Conservation (phyloP, 139 green algal genomes). For the Dunaliella primolecta region DNA sequence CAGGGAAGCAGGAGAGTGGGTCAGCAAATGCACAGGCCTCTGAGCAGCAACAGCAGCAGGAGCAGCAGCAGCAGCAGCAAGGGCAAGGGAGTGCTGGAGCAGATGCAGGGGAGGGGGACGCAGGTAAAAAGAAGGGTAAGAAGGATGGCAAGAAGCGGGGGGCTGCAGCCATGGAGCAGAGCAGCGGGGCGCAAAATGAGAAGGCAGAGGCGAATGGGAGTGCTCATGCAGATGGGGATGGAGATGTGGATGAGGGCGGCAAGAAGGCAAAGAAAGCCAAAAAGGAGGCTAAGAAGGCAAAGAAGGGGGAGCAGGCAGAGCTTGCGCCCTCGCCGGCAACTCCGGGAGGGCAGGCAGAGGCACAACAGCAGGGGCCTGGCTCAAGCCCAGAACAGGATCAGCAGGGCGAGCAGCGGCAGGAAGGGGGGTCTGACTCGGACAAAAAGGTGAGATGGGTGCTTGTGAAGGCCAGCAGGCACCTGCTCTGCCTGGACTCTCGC, state of each 20-base stretch:
- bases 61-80: neutral
- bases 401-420: neutral
- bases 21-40: too few species aligned
- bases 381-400: neutral
- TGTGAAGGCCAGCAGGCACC: too few species aligned
- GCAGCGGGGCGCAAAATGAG: neutral
- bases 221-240: slow-evolving; percentile 6
- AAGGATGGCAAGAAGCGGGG: slow-evolving; percentile 30
- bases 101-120: neutral
- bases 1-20: neutral
- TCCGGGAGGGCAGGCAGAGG: too few species aligned
- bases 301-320: slow-evolving; percentile 15
- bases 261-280: slow-evolving; percentile 25
- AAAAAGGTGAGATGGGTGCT: slow-evolving; percentile 1
- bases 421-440: neutral
- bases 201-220: too few species aligned
- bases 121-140: neutral
- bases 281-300: slow-evolving; percentile 33
- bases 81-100: neutral
- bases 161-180: slow-evolving; percentile 18
- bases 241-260: slow-evolving; percentile 12
- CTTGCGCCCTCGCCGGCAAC: neutral
- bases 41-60: neutral
- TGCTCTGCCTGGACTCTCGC: too few species aligned
- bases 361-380: neutral